Evolutionary conservation across 768 basidiomycete genomes (phyloP).

Genomic region (Phlebiopsis gigantea): DNA sequence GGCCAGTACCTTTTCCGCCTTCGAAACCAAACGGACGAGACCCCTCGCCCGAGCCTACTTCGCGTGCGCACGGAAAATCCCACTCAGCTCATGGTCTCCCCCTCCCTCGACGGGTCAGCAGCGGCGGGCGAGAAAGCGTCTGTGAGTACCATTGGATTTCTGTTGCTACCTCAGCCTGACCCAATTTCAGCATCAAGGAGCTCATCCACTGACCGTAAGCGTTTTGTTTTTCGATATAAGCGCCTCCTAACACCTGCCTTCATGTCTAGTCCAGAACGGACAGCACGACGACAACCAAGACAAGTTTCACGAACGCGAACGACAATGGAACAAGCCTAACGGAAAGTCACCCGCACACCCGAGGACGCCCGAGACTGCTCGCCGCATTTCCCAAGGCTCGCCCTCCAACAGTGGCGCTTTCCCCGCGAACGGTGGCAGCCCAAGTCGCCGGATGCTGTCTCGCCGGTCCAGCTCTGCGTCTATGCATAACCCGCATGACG

Average conservation of each 20-base stretch:
- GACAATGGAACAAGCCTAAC: constrained; percentile 37
- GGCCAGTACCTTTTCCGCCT: constrained; percentile 1
- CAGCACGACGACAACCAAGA: constrained; percentile 26
- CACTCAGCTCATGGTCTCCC: constrained; percentile 20
- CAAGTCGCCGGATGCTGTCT: constrained; percentile 14
- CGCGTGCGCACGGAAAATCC: constrained; percentile 19
- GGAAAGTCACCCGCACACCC: background rate
- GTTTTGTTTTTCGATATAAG: background rate
- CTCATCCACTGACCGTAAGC: constrained; percentile 25
- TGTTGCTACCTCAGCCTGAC: background rate
- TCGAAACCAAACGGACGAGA: background rate
- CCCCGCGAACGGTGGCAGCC: constrained; percentile 8
- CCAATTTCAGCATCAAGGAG: constrained; percentile 24
- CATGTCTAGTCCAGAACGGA: constrained; percentile 22
- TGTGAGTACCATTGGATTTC: constrained; percentile 13
- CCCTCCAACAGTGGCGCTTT: constrained; percentile 3
- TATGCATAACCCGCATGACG: constrained; percentile 34
- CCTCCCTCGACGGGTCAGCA: constrained; percentile 16
- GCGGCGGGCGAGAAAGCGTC: constrained; percentile 15
- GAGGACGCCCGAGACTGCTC: constrained; percentile 13
- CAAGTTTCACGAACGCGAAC: constrained; percentile 39
- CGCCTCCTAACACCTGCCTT: background rate
- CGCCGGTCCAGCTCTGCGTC: constrained; percentile 37
- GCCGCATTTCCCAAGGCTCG: constrained; percentile 16
- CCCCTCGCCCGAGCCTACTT: background rate